These are phyloP conservation scores for Hygrophorus russula DNA, from an alignment of 768 basidiomycete species.

Conservation along the genomic window DNA sequence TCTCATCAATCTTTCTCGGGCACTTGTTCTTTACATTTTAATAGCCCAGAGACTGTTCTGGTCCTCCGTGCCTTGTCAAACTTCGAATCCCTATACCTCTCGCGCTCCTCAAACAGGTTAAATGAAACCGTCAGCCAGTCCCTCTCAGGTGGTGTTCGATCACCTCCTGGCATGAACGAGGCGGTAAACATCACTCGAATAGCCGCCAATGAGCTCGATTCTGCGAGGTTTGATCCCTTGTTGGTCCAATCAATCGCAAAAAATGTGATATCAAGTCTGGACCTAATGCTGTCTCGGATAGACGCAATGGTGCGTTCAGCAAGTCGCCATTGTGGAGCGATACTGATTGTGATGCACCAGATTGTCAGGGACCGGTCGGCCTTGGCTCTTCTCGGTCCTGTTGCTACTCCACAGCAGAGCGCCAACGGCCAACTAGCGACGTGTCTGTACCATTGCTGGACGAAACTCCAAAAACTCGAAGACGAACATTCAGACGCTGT, in stretches of 20 bases:
- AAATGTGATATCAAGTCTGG: slow-evolving; percentile 56
- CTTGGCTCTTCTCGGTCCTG: slow-evolving; percentile 60
- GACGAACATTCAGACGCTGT: slow-evolving; percentile 59
- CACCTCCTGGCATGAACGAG: slow-evolving; percentile 65
- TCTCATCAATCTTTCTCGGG: background rate
- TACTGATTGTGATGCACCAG: slow-evolving; percentile 24
- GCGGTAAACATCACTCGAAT: slow-evolving; percentile 68
- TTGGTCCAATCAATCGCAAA: slow-evolving; percentile 72
- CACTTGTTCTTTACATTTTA: slow-evolving; percentile 2
- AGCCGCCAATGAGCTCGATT: slow-evolving; percentile 85
- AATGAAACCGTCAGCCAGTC: slow-evolving; percentile 75
- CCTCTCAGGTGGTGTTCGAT: slow-evolving; percentile 57
- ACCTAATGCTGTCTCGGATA: slow-evolving; percentile 49
- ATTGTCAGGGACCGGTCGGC: slow-evolving; percentile 69
- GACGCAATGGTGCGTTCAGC: slow-evolving; percentile 54
- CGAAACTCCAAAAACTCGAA: slow-evolving; percentile 50
- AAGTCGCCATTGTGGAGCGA: background rate
- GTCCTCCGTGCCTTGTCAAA: slow-evolving; percentile 72
- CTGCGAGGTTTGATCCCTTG: slow-evolving; percentile 86
- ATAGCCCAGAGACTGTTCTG: slow-evolving; percentile 85
- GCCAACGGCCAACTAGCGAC: slow-evolving; percentile 71
- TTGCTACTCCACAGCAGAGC: slow-evolving; percentile 68
- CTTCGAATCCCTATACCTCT: slow-evolving; percentile 84
- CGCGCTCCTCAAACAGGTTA: slow-evolving; percentile 71
- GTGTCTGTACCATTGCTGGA: slow-evolving; percentile 70